A percentile compares a stretch with the other conserved stretches of the same genome.
Conservation (phyloP, 345 rosid species). For the Populus euphratica region DNA sequence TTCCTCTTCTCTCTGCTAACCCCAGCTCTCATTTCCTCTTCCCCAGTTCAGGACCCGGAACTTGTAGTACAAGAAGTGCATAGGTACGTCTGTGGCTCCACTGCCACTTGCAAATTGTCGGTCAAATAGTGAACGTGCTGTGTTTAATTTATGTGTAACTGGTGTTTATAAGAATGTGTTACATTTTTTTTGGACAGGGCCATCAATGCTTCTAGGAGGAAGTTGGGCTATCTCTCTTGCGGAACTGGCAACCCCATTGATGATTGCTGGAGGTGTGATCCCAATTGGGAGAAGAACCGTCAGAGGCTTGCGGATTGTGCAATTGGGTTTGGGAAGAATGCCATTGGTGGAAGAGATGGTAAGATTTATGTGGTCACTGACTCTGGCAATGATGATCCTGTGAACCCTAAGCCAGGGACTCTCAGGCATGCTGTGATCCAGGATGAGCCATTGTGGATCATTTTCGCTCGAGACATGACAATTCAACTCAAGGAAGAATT, state of each 20-base stretch:
- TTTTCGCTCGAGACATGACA: constrained; percentile 25
- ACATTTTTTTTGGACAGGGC: constrained; percentile 15
- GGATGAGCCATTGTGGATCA: constrained; percentile 34
- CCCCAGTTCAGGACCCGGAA: constrained; percentile 23
- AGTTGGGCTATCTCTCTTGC: constrained; percentile 25
- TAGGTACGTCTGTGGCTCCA: background rate
- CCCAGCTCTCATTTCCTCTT: constrained; percentile 15
- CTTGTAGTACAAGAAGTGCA: constrained; percentile 21
- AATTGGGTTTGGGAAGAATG: constrained; percentile 30
- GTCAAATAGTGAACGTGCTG: background rate
- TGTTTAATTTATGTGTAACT: background rate
- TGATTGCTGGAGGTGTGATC: constrained; percentile 33
- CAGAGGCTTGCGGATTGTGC: constrained; percentile 26
- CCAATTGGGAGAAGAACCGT: constrained; percentile 31
- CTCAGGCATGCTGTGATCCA: constrained; percentile 28
- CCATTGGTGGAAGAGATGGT: constrained; percentile 29
- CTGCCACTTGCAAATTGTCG: background rate
- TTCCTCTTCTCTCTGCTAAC: background rate
- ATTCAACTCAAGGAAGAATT: constrained; percentile 26
- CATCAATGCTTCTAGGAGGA: constrained; percentile 26
- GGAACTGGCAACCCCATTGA: constrained; percentile 29
- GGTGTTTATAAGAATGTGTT: background rate
- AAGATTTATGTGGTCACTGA: constrained; percentile 29
- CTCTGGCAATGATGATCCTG: constrained; percentile 16
- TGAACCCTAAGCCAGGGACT: constrained; percentile 29